phyloP scores from a whole-genome alignment of 495 filamentous ascomycete species.

The Annulohypoxylon nitens region DNA sequence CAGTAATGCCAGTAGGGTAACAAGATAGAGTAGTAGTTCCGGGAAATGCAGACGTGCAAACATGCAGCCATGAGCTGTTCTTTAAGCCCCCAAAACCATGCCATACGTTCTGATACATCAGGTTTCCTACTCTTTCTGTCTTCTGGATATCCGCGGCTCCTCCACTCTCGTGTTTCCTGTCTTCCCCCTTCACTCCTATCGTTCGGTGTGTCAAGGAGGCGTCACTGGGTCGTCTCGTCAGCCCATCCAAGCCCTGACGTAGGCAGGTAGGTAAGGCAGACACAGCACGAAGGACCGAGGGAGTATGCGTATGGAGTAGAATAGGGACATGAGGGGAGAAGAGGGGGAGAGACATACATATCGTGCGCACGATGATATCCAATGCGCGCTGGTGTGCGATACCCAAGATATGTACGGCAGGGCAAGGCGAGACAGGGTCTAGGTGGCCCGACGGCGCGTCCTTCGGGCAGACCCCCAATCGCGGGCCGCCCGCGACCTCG shows the following conservation, averaged over 20 bases:
- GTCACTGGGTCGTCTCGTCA: conserved; percentile 36
- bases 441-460: conserved; percentile 43
- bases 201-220: conserved; percentile 39
- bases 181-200: background rate
- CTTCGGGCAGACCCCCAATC: conserved; percentile 48
- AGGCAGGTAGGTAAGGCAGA: conserved; percentile 34
- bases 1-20: conserved; percentile 30
- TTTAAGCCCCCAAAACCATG: conserved; percentile 42
- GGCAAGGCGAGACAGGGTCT: conserved; percentile 32
- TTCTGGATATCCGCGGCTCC: background rate
- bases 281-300: background rate
- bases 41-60: conserved; percentile 24
- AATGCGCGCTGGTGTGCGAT: conserved; percentile 34
- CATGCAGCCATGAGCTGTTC: conserved; percentile 43
- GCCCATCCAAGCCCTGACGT: conserved; percentile 25
- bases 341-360: conserved; percentile 8
- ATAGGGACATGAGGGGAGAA: conserved; percentile 1
- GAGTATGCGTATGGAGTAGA: conserved; percentile 26
- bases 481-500: conserved; percentile 41
- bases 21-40: conserved; percentile 44
- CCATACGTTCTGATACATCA: conserved; percentile 43
- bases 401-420: conserved; percentile 38
- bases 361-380: background rate
- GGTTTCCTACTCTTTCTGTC: conserved; percentile 13
- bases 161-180: background rate